These are phyloP conservation scores for Dictyostelium discoideum DNA, from an alignment of 78 protist genomes.

Conservation along the genomic window DNA sequence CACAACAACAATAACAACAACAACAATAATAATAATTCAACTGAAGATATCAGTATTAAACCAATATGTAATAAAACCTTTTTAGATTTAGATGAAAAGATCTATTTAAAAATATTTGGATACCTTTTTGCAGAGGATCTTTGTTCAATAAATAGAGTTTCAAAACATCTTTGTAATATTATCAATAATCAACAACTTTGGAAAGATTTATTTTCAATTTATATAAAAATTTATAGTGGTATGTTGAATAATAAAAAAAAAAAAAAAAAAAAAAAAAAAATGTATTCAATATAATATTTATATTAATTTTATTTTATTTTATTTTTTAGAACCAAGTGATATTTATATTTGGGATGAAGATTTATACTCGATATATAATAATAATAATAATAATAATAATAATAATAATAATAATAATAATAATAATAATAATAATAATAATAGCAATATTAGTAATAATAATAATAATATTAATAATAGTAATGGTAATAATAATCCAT, in stretches of 20 bases:
- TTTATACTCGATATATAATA: not conserved
- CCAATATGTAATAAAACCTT: constrained; percentile 6
- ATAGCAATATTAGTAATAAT: too few species aligned
- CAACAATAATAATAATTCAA: not conserved
- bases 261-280: not conserved
- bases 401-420: not conserved
- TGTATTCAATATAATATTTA: not conserved
- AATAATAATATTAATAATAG: too few species aligned
- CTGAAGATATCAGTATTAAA: not conserved
- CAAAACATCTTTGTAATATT: not conserved
- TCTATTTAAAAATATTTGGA: not conserved
- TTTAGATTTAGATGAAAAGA: not conserved
- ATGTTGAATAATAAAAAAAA: not conserved
- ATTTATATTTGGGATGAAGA: constrained; percentile 68
- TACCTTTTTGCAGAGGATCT: constrained; percentile 12
- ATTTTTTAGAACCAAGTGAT: constrained; percentile 11
- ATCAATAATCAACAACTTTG: constrained; percentile 24
- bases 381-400: not conserved
- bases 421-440: too few species aligned
- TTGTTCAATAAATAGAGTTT: not conserved
- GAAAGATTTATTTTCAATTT: constrained; percentile 24
- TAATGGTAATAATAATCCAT: not conserved
- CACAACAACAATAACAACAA: not conserved
- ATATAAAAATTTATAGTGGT: constrained; percentile 28
- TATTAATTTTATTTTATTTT: not conserved